These are phyloP conservation scores for Phellopilus nigrolimitatus DNA, from an alignment of 1,284 basidiomycete genomes.

Conservation along the genomic window DNA sequence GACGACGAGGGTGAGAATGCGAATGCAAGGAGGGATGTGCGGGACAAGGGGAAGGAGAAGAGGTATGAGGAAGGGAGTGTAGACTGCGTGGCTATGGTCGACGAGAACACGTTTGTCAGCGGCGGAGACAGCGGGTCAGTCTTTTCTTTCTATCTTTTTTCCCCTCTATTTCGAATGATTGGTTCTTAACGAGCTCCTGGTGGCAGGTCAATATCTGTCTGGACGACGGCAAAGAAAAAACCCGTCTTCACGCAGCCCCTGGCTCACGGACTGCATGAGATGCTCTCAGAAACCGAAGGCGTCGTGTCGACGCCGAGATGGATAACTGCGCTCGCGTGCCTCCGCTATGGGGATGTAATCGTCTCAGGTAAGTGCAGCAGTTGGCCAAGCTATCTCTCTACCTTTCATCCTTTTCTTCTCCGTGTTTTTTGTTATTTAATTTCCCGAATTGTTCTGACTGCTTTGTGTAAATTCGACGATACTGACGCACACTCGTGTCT, in stretches of 20 bases:
- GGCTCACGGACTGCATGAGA: conserved; percentile 82
- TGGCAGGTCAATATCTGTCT: conserved; percentile 81
- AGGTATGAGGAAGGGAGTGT: conserved; percentile 86
- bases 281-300: conserved; percentile 68
- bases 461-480: no score
- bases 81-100: conserved; percentile 91
- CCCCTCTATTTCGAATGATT: no score
- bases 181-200: not conserved
- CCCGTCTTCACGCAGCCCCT: conserved; percentile 81
- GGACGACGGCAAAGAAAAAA: conserved; percentile 95
- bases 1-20: conserved; percentile 25
- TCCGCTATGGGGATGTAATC: conserved; percentile 90
- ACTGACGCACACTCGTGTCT: no score
- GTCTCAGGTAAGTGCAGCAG: conserved; percentile 60
- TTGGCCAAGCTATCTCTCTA: not conserved
- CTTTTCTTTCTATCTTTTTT: conserved; percentile 2
- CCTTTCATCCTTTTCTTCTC: conserved; percentile 1
- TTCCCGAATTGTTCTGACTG: no score
- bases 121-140: conserved; percentile 93
- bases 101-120: conserved; percentile 88
- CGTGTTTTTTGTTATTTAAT: conserved; percentile 15
- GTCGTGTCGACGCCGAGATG: conserved; percentile 76
- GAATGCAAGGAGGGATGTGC: conserved; percentile 34
- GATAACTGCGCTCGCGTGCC: conserved; percentile 80
- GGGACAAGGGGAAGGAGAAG: conserved; percentile 37